Percentiles rank a stretch among this genome's conserved stretches.
These are phyloP conservation scores for Aspergillus pseudoglaucus DNA, from an alignment of 2,329 filamentous ascomycete species.

Conservation along the genomic window DNA sequence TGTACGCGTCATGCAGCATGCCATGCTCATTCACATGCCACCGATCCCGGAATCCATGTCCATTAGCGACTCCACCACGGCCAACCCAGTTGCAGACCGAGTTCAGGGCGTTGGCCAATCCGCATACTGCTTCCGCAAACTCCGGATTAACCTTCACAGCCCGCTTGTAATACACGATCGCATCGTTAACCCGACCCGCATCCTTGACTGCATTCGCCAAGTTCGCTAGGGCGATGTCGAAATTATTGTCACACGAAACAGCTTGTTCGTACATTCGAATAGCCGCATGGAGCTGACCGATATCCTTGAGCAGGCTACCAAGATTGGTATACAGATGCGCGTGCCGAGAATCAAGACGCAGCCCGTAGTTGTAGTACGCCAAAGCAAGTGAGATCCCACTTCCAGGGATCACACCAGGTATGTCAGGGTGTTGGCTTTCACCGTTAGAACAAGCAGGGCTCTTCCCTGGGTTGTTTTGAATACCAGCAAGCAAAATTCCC, in stretches of 20 bases:
- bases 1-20: conserved; percentile 68
- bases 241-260: conserved; percentile 83
- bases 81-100: conserved; percentile 94
- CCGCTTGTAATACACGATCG: conserved; percentile 83
- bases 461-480: conserved; percentile 62
- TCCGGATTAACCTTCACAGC: conserved; percentile 89
- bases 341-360: conserved; percentile 78
- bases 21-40: conserved; percentile 89
- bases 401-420: conserved; percentile 75
- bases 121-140: conserved; percentile 95
- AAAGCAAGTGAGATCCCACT: conserved; percentile 84
- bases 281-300: conserved; percentile 82
- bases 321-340: conserved; percentile 96
- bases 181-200: conserved; percentile 83
- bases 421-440: conserved; percentile 42
- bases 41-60: conserved; percentile 67
- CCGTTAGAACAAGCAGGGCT: conserved; percentile 25
- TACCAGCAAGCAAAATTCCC: conserved; percentile 88
- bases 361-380: conserved; percentile 90
- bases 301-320: conserved; percentile 90
- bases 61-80: conserved; percentile 75
- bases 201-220: conserved; percentile 97
- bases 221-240: conserved; percentile 95
- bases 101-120: conserved; percentile 87
- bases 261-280: conserved; percentile 97